Evolutionary conservation across 2,329 filamentous ascomycete species (phyloP), one percentile per base, ranked within the genome.

Genomic region (Cyphellophora europaea): DNA sequence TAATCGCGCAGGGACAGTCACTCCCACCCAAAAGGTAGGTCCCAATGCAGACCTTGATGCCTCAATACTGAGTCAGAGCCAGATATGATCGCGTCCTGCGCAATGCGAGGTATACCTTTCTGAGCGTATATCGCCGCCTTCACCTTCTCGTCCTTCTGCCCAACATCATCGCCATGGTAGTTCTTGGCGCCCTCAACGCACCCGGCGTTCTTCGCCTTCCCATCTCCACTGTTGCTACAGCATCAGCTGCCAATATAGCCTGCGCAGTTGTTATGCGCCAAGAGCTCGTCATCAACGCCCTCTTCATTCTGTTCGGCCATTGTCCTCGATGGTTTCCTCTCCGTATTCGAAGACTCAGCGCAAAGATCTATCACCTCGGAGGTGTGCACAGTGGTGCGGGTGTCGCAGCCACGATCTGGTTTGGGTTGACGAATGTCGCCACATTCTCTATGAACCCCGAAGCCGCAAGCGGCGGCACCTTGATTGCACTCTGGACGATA

Each of bases 341-440:
- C 19, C 49, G 59, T 23, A 44, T 68, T 32, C 64, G 69, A 18
- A 54, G 61, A 6, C 50, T 64, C 25, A 57, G 58, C 8, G 66
- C 66, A 6, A 70, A 71, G 37, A 57, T 70, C 5, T 72, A 71
- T 48, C 67, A 71, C 40, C 63, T 69, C 36, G 69, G 69, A n/a
- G 69, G 69, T 14, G 53, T 72, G 2, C 69, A 73, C 44, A 69
- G 63, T 36, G 69, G 67, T 5, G 67, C 65, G 41, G 69, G 59
- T 17, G 53, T 69, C 19, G 63, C 66, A 10, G 58, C 66, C 1
- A 56, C 64, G 3, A 41, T 67, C 27, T 73, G 69, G 69, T 68
- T 60, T 33, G 42, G 56, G 11, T 44, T 61, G 19, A 57, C 60
- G 40, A 55, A 58, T 6, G 49, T 55, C 3, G 42, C 52, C n/a